Evolutionary conservation across 352 stramenopile species (phyloP).

Genomic region (Phytophthora gonapodyides): DNA sequence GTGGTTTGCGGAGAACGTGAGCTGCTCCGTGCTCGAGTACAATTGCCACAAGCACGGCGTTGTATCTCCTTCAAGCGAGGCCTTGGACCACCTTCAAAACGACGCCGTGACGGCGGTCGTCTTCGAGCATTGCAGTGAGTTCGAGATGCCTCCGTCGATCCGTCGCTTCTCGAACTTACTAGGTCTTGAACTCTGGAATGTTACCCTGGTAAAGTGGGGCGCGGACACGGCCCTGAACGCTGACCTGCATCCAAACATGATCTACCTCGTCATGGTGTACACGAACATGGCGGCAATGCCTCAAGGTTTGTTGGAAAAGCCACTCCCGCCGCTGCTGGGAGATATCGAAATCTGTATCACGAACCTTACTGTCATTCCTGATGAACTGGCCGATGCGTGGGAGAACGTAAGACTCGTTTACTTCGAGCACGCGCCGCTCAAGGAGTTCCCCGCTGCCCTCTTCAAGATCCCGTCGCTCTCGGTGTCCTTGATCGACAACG

Average conservation of each 20-base stretch:
- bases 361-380: conserved; percentile 38
- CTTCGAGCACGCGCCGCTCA: conserved; percentile 35
- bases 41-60: conserved; percentile 38
- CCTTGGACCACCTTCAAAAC: conserved; percentile 32
- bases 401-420: conserved; percentile 38
- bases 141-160: conserved; percentile 45
- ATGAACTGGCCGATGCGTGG: conserved; percentile 35
- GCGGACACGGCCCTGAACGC: conserved; percentile 40
- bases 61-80: not conserved
- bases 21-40: conserved; percentile 44
- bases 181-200: conserved; percentile 62
- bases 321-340: conserved; percentile 41
- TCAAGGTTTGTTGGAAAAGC: conserved; percentile 31
- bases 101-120: conserved; percentile 35
- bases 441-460: conserved; percentile 38
- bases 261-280: conserved; percentile 47
- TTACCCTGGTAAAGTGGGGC: conserved; percentile 46
- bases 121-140: conserved; percentile 46
- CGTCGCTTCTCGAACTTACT: conserved; percentile 48
- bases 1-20: conserved; percentile 48
- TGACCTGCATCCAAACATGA: conserved; percentile 34
- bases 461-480: conserved; percentile 28
- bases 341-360: conserved; percentile 53
- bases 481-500: conserved; percentile 34
- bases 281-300: conserved; percentile 57